Percentiles rank a stretch among this genome's conserved stretches.
phyloP scores from a whole-genome alignment of 345 rosid species.

The Viola odorata region DNA sequence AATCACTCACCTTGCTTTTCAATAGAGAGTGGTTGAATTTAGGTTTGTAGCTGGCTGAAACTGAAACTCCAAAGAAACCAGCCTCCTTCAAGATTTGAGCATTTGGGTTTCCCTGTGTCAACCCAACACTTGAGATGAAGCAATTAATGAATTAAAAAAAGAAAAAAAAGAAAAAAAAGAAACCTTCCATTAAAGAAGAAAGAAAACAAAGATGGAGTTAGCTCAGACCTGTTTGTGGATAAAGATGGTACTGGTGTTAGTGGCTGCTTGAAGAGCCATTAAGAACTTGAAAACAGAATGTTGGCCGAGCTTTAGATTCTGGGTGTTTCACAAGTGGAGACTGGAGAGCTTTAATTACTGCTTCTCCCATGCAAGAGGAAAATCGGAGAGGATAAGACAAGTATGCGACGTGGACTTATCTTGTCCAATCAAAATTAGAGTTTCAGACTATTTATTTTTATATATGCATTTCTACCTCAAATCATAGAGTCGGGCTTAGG shows the following conservation, averaged over 20 bases:
- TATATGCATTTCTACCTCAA: too few species aligned
- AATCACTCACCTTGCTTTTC: slow-evolving; percentile 47
- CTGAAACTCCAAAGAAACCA: slow-evolving; percentile 57
- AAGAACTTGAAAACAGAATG: neutral
- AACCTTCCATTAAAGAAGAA: neutral
- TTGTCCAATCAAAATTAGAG: slow-evolving; percentile 45
- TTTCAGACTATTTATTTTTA: slow-evolving; percentile 40
- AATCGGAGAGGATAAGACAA: neutral
- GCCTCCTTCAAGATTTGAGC: slow-evolving; percentile 51
- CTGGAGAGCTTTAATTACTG: neutral
- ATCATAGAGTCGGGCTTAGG: too few species aligned
- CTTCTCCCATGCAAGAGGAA: neutral
- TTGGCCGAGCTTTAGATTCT: neutral
- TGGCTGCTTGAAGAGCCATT: slow-evolving; percentile 79
- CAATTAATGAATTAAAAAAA: neutral
- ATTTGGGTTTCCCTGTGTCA: slow-evolving; percentile 40
- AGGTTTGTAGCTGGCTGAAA: slow-evolving; percentile 41
- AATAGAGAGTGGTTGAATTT: slow-evolving; percentile 39
- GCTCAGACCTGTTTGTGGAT: slow-evolving; percentile 45
- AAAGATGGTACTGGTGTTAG: slow-evolving; percentile 42
- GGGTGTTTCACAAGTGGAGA: neutral
- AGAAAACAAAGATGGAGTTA: neutral
- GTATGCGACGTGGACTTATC: slow-evolving; percentile 8
- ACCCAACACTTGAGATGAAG: neutral
- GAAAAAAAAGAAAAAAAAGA: neutral